Percentiles rank a stretch among this genome's conserved stretches.
Conservation (phyloP, 352 stramenopile genomes). For the Globisporangium solare region DNA sequence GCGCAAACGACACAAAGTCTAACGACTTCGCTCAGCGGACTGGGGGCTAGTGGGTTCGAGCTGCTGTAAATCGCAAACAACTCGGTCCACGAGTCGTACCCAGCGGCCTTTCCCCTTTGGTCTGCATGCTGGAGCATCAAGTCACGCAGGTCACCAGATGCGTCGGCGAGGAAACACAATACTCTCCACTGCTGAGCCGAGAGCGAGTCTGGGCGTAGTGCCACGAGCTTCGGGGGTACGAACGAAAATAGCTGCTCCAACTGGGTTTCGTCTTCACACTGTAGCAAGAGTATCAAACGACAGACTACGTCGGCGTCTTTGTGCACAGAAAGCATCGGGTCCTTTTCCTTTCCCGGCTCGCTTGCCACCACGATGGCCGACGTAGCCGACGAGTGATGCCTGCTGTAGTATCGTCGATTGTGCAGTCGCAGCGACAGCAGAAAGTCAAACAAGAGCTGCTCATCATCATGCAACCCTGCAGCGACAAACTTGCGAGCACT, state of each 20-base stretch:
- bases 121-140: conserved; percentile 24
- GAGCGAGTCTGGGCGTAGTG: conserved; percentile 18
- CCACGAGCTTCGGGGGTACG: conserved; percentile 14
- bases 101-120: conserved; percentile 2
- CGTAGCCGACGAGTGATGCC: no score
- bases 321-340: neutral
- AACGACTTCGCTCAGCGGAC: conserved; percentile 10
- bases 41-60: neutral
- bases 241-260: conserved; percentile 3
- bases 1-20: conserved; percentile 23
- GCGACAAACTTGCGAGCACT: conserved; percentile 13
- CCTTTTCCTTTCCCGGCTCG: no score
- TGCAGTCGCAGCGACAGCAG: conserved; percentile 34
- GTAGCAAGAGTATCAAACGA: conserved; percentile 5
- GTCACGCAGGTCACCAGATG: conserved; percentile 17
- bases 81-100: conserved; percentile 16
- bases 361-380: no score
- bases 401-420: conserved; percentile 4
- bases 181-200: conserved; percentile 18
- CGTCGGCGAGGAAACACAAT: conserved; percentile 28
- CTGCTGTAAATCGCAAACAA: neutral
- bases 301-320: conserved; percentile 4
- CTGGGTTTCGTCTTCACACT: conserved; percentile 9
- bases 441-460: conserved; percentile 32
- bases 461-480: conserved; percentile 27